Evolutionary conservation across 805 yeast genomes (phyloP).

Genomic region (Ogataea parapolymorpha): DNA sequence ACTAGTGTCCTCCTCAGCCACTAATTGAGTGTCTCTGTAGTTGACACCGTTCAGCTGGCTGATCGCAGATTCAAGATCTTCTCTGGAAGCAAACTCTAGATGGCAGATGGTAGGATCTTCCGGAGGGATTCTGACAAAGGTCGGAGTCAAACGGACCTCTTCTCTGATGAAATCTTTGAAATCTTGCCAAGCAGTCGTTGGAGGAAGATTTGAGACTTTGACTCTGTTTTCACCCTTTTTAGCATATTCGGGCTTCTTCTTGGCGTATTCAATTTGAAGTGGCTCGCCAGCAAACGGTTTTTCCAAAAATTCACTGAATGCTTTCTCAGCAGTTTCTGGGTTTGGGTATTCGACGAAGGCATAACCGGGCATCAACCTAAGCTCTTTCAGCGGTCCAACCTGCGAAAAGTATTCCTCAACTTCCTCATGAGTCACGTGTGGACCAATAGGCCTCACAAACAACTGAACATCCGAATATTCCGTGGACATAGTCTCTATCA

Average conservation of each 20-base stretch:
- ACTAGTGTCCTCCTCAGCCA: conserved; percentile 75
- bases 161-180: conserved; percentile 87
- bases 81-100: conserved; percentile 61
- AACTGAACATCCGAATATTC: conserved; percentile 36
- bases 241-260: conserved; percentile 47
- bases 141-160: conserved; percentile 59
- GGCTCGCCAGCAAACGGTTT: conserved; percentile 48
- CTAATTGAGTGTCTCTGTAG: conserved; percentile 58
- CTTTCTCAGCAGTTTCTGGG: conserved; percentile 50
- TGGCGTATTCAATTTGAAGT: conserved; percentile 52
- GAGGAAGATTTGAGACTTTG: conserved; percentile 66
- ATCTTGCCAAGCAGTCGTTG: conserved; percentile 82
- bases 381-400: conserved; percentile 64
- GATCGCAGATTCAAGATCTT: conserved; percentile 72
- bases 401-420: conserved; percentile 65
- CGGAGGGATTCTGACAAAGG: conserved; percentile 54
- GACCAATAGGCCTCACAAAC: conserved; percentile 38
- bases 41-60: conserved; percentile 68
- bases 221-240: conserved; percentile 74
- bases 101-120: conserved; percentile 44
- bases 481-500: conserved; percentile 12
- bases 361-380: conserved; percentile 73
- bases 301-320: conserved; percentile 44
- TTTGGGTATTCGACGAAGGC: conserved; percentile 86
- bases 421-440: conserved; percentile 43